These are phyloP conservation scores for Gracilaria caudata DNA, from an alignment of 23 red algal species.

Conservation along the genomic window DNA sequence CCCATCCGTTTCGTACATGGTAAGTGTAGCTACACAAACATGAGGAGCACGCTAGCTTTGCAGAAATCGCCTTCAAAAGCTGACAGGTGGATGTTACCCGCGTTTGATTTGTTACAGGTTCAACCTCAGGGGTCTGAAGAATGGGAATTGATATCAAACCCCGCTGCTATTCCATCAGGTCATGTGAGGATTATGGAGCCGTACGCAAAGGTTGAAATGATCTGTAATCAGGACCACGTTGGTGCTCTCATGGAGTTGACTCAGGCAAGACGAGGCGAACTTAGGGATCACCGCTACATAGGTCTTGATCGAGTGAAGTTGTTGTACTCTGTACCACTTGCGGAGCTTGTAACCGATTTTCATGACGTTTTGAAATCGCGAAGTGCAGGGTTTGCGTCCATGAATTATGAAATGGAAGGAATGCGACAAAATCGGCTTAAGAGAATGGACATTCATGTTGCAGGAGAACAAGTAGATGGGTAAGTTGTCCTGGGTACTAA, in stretches of 20 bases:
- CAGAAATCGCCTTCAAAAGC: not conserved
- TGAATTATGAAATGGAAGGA: conserved; percentile 75
- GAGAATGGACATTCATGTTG: conserved; percentile 86
- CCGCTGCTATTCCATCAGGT: conserved; percentile 47
- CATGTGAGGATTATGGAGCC: conserved; percentile 91
- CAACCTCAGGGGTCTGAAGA: conserved; percentile 5
- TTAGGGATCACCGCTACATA: conserved; percentile 86
- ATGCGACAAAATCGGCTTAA: conserved; percentile 59
- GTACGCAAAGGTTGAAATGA: conserved; percentile 84
- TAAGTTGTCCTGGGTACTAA: not conserved
- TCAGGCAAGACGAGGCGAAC: conserved; percentile 80
- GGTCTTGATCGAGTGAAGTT: conserved; percentile 64
- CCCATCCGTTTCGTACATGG: conserved; percentile 85
- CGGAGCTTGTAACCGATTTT: conserved; percentile 83
- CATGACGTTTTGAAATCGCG: conserved; percentile 74
- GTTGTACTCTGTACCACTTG: conserved; percentile 74
- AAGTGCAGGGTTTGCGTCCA: conserved; percentile 76
- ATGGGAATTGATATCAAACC: conserved; percentile 54
- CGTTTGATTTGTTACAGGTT: not conserved
- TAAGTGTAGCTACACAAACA: not conserved
- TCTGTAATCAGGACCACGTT: conserved; percentile 83
- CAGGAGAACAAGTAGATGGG: conserved; percentile 74
- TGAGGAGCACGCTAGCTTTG: not conserved
- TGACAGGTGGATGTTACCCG: not conserved
- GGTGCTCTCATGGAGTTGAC: conserved; percentile 94